Conservation (phyloP, 1,284 basidiomycete species). For the Cryptococcus jaspeensis region DNA sequence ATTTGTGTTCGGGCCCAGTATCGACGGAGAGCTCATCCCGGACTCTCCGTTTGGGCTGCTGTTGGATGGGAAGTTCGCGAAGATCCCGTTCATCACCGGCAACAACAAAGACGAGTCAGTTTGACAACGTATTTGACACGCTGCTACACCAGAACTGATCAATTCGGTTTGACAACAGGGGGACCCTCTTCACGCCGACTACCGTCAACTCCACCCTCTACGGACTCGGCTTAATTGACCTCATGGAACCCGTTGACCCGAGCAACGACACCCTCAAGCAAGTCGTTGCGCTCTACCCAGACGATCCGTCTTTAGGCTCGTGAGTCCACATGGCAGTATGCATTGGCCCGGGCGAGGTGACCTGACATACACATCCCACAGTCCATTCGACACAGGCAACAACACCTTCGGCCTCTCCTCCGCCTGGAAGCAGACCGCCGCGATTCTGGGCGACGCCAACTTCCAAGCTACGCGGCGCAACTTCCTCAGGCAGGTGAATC, state of each 20-base stretch:
- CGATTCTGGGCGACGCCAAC: conserved; percentile 31
- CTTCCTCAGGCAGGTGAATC: conserved; percentile 29
- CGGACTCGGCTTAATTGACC: conserved; percentile 19
- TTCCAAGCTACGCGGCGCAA: conserved; percentile 34
- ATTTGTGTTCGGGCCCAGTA: conserved; percentile 31
- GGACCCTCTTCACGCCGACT: conserved; percentile 39
- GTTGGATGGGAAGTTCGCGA: conserved; percentile 31
- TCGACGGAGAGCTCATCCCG: conserved; percentile 46
- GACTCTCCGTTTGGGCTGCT: conserved; percentile 37
- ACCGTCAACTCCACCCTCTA: conserved; percentile 19
- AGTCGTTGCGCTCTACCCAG: conserved; percentile 32
- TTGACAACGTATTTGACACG: not conserved
- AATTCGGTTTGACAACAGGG: no score
- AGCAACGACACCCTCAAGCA: conserved; percentile 12
- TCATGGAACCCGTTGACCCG: conserved; percentile 22
- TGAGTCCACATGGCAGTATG: no score
- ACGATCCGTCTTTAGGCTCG: conserved; percentile 32
- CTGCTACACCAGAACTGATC: no score
- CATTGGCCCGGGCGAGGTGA: no score
- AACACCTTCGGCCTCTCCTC: conserved; percentile 34
- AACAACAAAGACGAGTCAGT: conserved; percentile 46
- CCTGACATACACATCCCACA: conserved; percentile 11
- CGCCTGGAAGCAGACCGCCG: conserved; percentile 30
- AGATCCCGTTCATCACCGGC: conserved; percentile 49
- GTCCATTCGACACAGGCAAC: conserved; percentile 43